Evolutionary conservation across 2,329 filamentous ascomycete species (phyloP), one percentile per base, ranked within the genome.

Genomic region (Fusarium floridanum): DNA sequence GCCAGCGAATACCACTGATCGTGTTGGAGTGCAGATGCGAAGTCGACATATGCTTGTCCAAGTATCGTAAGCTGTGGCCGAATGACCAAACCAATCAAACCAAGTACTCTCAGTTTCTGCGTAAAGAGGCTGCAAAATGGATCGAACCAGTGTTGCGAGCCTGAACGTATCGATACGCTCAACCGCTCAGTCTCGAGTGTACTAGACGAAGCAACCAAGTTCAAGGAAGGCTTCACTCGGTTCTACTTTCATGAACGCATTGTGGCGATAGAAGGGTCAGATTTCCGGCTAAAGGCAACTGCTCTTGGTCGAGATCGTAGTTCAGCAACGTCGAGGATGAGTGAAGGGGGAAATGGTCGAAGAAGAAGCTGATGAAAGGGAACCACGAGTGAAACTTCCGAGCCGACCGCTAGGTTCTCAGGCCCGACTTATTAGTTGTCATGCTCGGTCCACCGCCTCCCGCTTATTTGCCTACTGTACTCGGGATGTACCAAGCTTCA

Each of bases 391-490:
- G 62, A 65, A 48, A 59, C 29, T 27, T 39, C 62, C 53, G 29
- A 41, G 37, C 62, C 53, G 53, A 65, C 27, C 39, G 53, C 24
- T 29, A 65, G 50, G 36, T 65, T 48, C 53, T 37, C n/a, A 65
- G 39, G 27, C 9, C 36, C 36, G 36, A 41, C 59, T 73, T 74
- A 68, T 73, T 56, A 74, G 71, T 62, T 61, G 29, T 61, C 53
- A 63, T 64, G 32, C 11, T n/a, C 53, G 70, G 70, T 62, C 48
- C 53, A 57, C 62, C 50, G 62, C 62, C 62, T 59, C 55, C 62
- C 20, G 53, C 50, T 43, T 55, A 60, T 45, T 37, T 37, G 32
- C 36, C 61, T 64, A 41, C 61, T 53, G 61, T 22, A 24, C 45
- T 56, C 17, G 22, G 27, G 24, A 56, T 24, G 61, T 22, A 56